phyloP scores from a whole-genome alignment of 192 early-diverging fungal genomes.

The Ambispora gerdemannii region DNA sequence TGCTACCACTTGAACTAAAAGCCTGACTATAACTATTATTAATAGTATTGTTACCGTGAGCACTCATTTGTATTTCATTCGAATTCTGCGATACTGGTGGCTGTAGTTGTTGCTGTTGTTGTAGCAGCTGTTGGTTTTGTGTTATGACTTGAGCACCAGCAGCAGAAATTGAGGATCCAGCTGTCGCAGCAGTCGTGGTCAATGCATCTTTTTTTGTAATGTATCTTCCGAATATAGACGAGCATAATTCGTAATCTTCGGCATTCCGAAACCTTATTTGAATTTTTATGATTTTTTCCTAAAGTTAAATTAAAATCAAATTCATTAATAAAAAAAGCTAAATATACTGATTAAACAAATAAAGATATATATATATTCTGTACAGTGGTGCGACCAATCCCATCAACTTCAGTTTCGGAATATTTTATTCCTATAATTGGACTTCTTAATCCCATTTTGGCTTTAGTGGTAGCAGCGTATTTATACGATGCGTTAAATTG shows the following conservation, averaged over 20 bases:
- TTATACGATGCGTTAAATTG: not conserved
- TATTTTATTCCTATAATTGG: not conserved
- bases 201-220: not conserved
- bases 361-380: not conserved
- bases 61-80: too few species aligned
- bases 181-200: not conserved
- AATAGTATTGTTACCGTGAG: too few species aligned
- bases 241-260: not conserved
- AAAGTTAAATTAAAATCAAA: not conserved
- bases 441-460: not conserved
- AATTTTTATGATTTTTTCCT: not conserved
- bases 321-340: not conserved
- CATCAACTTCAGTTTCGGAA: not conserved
- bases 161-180: not conserved
- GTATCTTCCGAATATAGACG: not conserved
- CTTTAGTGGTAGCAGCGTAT: not conserved
- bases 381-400: not conserved
- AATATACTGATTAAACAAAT: not conserved
- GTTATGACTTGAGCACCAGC: not conserved
- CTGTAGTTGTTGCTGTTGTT: too few species aligned
- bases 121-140: not conserved
- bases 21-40: too few species aligned
- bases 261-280: not conserved
- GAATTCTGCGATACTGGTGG: too few species aligned
- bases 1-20: too few species aligned